phyloP scores from a whole-genome alignment of 2,329 filamentous ascomycete genomes.

The Botrytis porri region DNA sequence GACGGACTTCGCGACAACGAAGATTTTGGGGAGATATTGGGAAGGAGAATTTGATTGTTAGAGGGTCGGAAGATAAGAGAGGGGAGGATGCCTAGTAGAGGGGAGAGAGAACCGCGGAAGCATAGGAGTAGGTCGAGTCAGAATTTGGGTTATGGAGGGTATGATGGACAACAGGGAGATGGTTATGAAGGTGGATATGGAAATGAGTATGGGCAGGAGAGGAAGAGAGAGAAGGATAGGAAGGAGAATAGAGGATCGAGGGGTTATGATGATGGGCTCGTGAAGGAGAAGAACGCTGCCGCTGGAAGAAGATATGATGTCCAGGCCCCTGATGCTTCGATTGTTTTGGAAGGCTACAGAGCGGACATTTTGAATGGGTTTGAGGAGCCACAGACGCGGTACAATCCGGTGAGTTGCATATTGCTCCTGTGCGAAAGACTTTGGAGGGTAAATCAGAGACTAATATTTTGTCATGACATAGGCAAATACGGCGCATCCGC shows the following conservation, averaged over 20 bases:
- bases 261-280: conserved; percentile 1
- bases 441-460: background rate
- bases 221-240: background rate
- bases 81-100: conserved; percentile 14
- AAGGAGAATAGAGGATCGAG: conserved; percentile 11
- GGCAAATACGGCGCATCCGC: conserved; percentile 51
- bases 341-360: conserved; percentile 58
- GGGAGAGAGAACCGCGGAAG: conserved; percentile 2
- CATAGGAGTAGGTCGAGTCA: conserved; percentile 15
- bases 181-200: background rate
- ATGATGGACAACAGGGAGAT: background rate
- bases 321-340: conserved; percentile 33
- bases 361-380: conserved; percentile 53
- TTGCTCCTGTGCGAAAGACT: background rate
- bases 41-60: background rate
- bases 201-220: conserved; percentile 1
- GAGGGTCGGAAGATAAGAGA: background rate
- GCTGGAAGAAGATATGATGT: conserved; percentile 13
- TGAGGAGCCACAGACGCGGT: conserved; percentile 52
- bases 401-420: conserved; percentile 51
- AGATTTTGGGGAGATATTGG: background rate
- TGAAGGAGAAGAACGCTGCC: conserved; percentile 2
- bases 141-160: conserved; percentile 1
- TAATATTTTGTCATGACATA: conserved; percentile 34
- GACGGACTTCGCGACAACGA: background rate